Evolutionary conservation across 495 filamentous ascomycete genomes (phyloP), one percentile per base, ranked within the genome.

Genomic region (Neurospora sp.): DNA sequence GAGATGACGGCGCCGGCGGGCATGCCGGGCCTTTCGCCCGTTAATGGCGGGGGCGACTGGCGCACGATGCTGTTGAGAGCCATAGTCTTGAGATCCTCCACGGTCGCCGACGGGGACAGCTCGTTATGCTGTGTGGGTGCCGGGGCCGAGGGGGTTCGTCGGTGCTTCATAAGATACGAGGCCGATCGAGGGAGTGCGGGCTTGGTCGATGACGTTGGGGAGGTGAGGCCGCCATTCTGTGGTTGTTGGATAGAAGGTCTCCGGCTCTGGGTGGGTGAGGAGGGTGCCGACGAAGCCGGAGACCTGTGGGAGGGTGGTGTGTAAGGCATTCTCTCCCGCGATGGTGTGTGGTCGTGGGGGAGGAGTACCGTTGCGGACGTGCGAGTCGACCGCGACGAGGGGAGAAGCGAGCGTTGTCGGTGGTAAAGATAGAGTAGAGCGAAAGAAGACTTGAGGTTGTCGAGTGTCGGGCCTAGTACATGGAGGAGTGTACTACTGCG

Each of bases 241-340:
- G 82, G 46, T 73, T 79, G 74, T 70, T 85, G 81, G 79, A 86
- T 80, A 82, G 88, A 86, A 82, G 87, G 81, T 81, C 86, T 77
- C 78, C 87, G 86, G 83, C 87, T 88, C 80, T 85, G 75, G 78
- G 86, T 86, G 77, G 90, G 87, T 79, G 89, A 91, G 78, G 87
- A 79, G 78, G 89, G 84, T 69, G 85, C 85, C 69, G 91, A 91
- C 74, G 91, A 88, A 79, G 89, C 87, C 85, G 93, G 93, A 78
- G 93, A 94, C 84, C 88, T 85, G 85, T 91, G 91, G 78, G 89
- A 87, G 70, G 94, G 94, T 75, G 94, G 93, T 82, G 94, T 97
- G 87, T 97, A 97, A 85, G 94, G 94, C 94, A 97, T 97, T 86
- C 70, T 38, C 31, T 14, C 61, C 38, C 61, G 69, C 38, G 27